phyloP scores from a whole-genome alignment of 768 basidiomycete genomes.

The Leccinellum rugosiceps region DNA sequence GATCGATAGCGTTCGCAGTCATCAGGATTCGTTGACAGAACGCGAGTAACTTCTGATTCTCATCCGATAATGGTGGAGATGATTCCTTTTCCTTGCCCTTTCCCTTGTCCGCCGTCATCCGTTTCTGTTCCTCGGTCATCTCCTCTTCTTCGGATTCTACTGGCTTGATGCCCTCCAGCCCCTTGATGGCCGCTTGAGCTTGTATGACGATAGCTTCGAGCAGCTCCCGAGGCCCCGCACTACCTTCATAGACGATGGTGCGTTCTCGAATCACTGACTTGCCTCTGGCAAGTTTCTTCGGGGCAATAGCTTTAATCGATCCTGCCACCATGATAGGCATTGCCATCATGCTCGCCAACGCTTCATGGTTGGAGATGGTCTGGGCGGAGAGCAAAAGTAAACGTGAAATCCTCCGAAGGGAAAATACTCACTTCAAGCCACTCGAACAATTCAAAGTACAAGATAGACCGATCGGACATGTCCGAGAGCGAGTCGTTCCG shows the following conservation, averaged over 20 bases:
- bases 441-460: conserved; percentile 87
- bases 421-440: conserved; percentile 76
- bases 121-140: conserved; percentile 87
- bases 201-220: conserved; percentile 91
- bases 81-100: conserved; percentile 54
- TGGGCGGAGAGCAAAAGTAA: conserved; percentile 29
- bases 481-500: conserved; percentile 92
- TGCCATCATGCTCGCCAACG: conserved; percentile 91
- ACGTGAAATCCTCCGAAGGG: not conserved
- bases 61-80: conserved; percentile 50
- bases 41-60: conserved; percentile 70
- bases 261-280: conserved; percentile 68
- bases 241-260: conserved; percentile 85
- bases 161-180: conserved; percentile 63
- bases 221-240: conserved; percentile 85
- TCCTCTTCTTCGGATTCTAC: conserved; percentile 51
- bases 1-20: conserved; percentile 83
- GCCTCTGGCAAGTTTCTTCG: conserved; percentile 48
- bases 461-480: conserved; percentile 82
- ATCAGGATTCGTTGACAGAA: conserved; percentile 86
- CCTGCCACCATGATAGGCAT: conserved; percentile 93
- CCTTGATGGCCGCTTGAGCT: conserved; percentile 88
- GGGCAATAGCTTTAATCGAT: conserved; percentile 59
- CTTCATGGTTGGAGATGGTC: conserved; percentile 93
- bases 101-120: conserved; percentile 70